Evolutionary conservation across 2,329 filamentous ascomycete species (phyloP).

Genomic region (Nannizzia gypsea): DNA sequence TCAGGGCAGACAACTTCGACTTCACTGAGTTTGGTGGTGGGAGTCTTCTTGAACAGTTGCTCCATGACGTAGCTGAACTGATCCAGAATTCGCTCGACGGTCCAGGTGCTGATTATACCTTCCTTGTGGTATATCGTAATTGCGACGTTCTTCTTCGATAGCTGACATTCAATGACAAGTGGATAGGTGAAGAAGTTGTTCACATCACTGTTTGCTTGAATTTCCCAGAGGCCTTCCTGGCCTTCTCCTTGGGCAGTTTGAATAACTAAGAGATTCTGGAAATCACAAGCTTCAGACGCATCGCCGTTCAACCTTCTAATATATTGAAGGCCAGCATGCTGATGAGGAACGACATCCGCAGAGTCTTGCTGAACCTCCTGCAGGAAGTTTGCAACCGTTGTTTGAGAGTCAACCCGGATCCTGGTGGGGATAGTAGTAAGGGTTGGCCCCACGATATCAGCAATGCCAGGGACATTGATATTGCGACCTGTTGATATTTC

Average conservation of each 20-base stretch:
- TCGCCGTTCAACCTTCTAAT: constrained; percentile 41
- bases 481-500: constrained; percentile 33
- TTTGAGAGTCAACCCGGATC: constrained; percentile 21
- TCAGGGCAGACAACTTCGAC: constrained; percentile 24
- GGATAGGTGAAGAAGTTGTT: constrained; percentile 15
- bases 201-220: constrained; percentile 8
- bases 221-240: constrained; percentile 9
- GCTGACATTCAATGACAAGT: constrained; percentile 53
- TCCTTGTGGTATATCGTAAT: constrained; percentile 56
- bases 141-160: constrained; percentile 42
- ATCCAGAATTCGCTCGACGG: constrained; percentile 43
- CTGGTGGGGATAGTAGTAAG: constrained; percentile 32
- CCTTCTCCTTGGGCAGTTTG: constrained; percentile 12
- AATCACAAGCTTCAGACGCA: constrained; percentile 28
- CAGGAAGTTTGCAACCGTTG: constrained; percentile 37
- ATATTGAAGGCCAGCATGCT: constrained; percentile 42
- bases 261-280: constrained; percentile 32
- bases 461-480: constrained; percentile 26
- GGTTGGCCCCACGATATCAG: constrained; percentile 31
- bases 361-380: constrained; percentile 43
- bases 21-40: constrained; percentile 18
- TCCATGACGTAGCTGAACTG: constrained; percentile 37
- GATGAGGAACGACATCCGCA: constrained; percentile 44
- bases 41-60: constrained; percentile 23
- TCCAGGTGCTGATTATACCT: constrained; percentile 41